Conservation (phyloP, 345 rosid genomes). For the Erucastrum elatum region DNA sequence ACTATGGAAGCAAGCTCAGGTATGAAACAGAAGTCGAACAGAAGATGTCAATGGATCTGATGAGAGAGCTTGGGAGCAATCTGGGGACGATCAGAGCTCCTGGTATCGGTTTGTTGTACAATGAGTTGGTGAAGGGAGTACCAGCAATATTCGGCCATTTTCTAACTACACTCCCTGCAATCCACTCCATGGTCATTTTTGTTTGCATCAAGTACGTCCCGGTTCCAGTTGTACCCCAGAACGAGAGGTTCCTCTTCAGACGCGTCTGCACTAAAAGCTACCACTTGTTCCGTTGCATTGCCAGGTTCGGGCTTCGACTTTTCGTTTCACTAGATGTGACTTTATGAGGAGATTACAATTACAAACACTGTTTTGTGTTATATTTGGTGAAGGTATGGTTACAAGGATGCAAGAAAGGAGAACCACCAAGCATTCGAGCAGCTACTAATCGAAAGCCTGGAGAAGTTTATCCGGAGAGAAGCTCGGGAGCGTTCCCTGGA, state of each 20-base stretch:
- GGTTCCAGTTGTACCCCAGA: conserved; percentile 90
- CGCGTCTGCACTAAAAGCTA: conserved; percentile 84
- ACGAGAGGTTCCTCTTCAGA: conserved; percentile 95
- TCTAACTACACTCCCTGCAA: conserved; percentile 93
- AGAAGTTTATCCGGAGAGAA: conserved; percentile 94
- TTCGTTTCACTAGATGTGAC: background rate
- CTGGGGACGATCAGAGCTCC: conserved; percentile 99
- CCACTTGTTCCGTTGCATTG: conserved; percentile 97
- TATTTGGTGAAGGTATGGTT: conserved; percentile 72
- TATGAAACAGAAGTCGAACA: conserved; percentile 97
- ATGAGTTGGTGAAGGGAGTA: conserved; percentile 89
- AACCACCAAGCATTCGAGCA: conserved; percentile 95
- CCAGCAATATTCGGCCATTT: conserved; percentile 99
- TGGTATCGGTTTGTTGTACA: conserved; percentile 93
- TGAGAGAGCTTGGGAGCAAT: conserved; percentile 88
- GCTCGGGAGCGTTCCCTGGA: conserved; percentile 89
- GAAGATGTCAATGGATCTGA: conserved; percentile 88
- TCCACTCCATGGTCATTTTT: conserved; percentile 96
- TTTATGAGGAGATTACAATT: background rate
- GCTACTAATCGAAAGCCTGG: conserved; percentile 94
- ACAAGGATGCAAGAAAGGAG: conserved; percentile 93
- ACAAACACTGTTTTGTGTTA: conserved; percentile 1
- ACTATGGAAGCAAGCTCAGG: conserved; percentile 95
- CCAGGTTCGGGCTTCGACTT: conserved; percentile 60
- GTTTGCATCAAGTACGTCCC: conserved; percentile 96